phyloP scores from a whole-genome alignment of 2,329 filamentous ascomycete genomes.

The Dothiorella sarmentorum region DNA sequence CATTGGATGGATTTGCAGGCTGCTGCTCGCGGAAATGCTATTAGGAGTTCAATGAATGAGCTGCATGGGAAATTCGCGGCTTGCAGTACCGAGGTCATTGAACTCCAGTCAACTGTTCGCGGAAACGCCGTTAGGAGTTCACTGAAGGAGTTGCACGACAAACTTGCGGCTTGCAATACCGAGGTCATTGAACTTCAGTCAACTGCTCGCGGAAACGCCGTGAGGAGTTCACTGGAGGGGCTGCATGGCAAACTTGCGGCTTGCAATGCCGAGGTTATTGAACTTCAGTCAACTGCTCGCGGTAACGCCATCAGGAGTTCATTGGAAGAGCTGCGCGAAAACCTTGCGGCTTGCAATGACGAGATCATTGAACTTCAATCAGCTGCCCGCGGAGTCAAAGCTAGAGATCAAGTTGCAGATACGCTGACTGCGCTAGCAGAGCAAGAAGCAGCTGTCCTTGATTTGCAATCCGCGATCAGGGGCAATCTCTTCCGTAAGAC shows the following conservation, averaged over 20 bases:
- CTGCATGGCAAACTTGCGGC: not conserved
- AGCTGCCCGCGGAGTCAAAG: constrained; percentile 24
- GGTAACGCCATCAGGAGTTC: no score
- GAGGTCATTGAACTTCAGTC: constrained; percentile 1
- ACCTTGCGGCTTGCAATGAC: not conserved
- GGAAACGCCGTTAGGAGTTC: no score
- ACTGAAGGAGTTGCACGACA: constrained; percentile 1
- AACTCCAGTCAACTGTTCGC: no score
- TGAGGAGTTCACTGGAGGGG: not conserved
- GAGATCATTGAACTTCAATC: constrained; percentile 1
- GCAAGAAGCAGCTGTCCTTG: constrained; percentile 43
- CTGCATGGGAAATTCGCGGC: not conserved
- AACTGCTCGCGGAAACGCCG: constrained; percentile 20
- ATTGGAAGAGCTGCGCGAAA: constrained; percentile 2
- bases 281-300: no score
- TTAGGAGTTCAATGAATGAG: not conserved
- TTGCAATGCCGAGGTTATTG: not conserved
- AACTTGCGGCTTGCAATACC: not conserved
- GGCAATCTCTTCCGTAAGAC: constrained; percentile 45
- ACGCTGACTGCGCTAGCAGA: constrained; percentile 33
- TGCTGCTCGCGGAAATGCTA: constrained; percentile 4
- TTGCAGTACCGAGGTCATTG: not conserved
- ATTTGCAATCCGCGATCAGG: constrained; percentile 53
- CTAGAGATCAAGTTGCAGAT: constrained; percentile 20
- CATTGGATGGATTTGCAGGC: constrained; percentile 41